Evolutionary conservation across 148 eudicot species (phyloP), one percentile per base, ranked within the genome.

Genomic region (Rhododendron molle): DNA sequence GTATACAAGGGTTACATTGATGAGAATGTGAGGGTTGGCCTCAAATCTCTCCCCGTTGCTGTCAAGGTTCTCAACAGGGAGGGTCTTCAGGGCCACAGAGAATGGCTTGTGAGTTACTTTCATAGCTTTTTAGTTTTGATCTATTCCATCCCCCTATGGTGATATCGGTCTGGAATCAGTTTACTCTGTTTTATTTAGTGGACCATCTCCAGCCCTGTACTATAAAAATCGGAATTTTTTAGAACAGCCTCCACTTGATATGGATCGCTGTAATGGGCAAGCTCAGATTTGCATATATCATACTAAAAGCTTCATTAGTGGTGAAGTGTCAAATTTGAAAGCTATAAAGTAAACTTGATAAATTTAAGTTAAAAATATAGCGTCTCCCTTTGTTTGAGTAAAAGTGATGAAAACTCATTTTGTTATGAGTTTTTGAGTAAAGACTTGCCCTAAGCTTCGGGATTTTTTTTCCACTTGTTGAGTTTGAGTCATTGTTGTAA

Each of bases 1-100:
- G 99, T 96, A 18, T 96, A 96, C 76, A 96, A 96, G 87, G 99
- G 99, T 69, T 96, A 96, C 88, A 96, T 96, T 81, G 98, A 96
- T 80, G 99, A 94, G 89, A 96, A 96, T 90, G 96, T 96, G 7
- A 86, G 99, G 28, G 96, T 94, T 80, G 99, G 98, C 38, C 98
- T 96, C 80, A 96, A 96, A 86, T 96, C 99, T 79, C 94, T 96
- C 30, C 96, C 99, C 16, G 99, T 96, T 88, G 99, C 98, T 86
- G 98, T 96, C 54, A 96, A 96, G 90, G 98, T 96, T 76, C 96
- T 96, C 46, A 96, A 96, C 92, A 96, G 94, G 87, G 95, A 94
- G 84, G 99, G 99, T 52, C 98, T 94, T 86, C 99, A 96, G 81
- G 99, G 99, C 50, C 99, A 96, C 90, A 86, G 98, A 5, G 99